phyloP scores from a whole-genome alignment of 495 filamentous ascomycete species.

The Neurospora sp. region DNA sequence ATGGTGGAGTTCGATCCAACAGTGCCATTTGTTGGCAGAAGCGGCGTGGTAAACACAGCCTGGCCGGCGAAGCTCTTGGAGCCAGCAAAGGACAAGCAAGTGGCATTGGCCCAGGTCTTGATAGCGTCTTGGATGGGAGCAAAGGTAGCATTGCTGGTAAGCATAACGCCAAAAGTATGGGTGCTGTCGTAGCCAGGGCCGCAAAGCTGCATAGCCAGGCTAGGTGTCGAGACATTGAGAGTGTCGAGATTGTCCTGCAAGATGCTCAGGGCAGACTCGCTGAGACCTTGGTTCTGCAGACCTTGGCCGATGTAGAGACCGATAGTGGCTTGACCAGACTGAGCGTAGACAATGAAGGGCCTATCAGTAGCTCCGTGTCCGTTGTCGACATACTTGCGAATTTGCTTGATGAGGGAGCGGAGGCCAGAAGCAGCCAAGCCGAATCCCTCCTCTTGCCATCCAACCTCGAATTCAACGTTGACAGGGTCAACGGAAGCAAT shows the following conservation, averaged over 20 bases:
- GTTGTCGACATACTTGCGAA: conserved; percentile 3
- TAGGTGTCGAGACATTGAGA: conserved; percentile 7
- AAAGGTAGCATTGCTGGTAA: conserved; percentile 23
- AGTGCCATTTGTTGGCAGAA: neutral
- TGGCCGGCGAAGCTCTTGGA: conserved; percentile 10
- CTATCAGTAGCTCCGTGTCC: neutral
- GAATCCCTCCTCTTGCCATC: conserved; percentile 1
- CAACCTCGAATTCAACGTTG: conserved; percentile 2
- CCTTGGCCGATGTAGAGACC: conserved; percentile 15
- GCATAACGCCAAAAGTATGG: conserved; percentile 27
- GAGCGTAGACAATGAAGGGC: conserved; percentile 6
- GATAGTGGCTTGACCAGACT: conserved; percentile 3
- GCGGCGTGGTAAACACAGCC: conserved; percentile 11
- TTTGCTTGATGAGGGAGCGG: conserved; percentile 1
- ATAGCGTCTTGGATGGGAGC: conserved; percentile 22
- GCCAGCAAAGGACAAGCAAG: conserved; percentile 18
- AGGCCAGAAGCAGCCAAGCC: neutral
- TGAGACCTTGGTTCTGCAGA: conserved; percentile 17
- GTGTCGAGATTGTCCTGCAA: conserved; percentile 10
- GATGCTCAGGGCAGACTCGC: conserved; percentile 12
- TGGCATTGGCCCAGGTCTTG: conserved; percentile 23
- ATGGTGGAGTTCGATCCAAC: neutral
- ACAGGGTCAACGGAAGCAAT: neutral
- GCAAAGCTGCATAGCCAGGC: conserved; percentile 31
- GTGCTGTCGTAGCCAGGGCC: conserved; percentile 10